These are phyloP conservation scores for Botrytis medusae DNA, from an alignment of 2,329 filamentous ascomycete genomes.

Conservation along the genomic window DNA sequence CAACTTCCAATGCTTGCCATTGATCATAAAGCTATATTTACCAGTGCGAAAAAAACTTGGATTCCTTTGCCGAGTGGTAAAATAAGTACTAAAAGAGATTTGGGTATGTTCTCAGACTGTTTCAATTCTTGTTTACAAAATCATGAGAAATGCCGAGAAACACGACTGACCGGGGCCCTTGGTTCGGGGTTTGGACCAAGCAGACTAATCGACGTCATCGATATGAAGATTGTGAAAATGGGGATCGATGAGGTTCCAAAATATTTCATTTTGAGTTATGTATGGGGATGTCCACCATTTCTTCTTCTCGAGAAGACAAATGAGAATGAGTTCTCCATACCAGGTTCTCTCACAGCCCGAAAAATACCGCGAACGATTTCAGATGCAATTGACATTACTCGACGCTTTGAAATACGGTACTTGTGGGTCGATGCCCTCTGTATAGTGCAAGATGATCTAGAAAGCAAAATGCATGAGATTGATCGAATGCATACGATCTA, in stretches of 20 bases:
- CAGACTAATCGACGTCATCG: background rate
- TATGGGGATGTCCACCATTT: conserved; percentile 23
- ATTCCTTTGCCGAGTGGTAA: background rate
- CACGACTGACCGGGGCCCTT: background rate
- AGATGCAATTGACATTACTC: conserved; percentile 23
- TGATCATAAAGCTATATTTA: background rate
- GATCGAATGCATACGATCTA: conserved; percentile 24
- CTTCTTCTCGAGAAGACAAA: conserved; percentile 11
- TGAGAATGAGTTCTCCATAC: background rate
- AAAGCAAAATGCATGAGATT: conserved; percentile 20
- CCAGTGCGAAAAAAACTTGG: background rate
- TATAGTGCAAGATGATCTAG: conserved; percentile 26
- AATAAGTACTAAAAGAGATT: background rate
- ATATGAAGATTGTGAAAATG: background rate
- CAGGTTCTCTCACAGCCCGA: background rate
- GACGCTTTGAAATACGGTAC: conserved; percentile 19
- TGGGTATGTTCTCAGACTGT: background rate
- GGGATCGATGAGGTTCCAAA: background rate
- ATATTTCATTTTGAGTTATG: conserved; percentile 27
- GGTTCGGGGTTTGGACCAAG: background rate
- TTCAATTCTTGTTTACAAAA: background rate
- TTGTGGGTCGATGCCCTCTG: conserved; percentile 30
- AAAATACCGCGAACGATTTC: conserved; percentile 17
- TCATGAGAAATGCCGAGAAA: background rate
- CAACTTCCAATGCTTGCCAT: background rate